These are phyloP conservation scores for Peronosclerospora sorghi DNA, from an alignment of 352 stramenopile species.

Conservation along the genomic window DNA sequence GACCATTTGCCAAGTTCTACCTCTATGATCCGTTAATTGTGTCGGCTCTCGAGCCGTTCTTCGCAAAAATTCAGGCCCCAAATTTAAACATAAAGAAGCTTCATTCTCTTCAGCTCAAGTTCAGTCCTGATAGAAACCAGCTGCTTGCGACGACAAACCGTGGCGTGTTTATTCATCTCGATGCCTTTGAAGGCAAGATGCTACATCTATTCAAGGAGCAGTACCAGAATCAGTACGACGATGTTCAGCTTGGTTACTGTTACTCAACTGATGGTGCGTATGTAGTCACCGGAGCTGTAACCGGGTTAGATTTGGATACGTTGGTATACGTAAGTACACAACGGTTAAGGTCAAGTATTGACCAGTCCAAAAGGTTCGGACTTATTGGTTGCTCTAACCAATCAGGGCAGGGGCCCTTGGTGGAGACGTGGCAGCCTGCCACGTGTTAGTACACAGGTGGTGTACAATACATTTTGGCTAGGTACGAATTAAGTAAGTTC, in stretches of 20 bases:
- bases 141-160: slow-evolving; percentile 75
- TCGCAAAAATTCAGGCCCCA: slow-evolving; percentile 38
- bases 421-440: too few relatives aligned
- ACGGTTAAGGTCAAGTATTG: too few relatives aligned
- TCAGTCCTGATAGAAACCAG: slow-evolving; percentile 78
- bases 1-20: slow-evolving; percentile 82
- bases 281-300: slow-evolving; percentile 56
- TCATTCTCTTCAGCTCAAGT: slow-evolving; percentile 69
- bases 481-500: too few relatives aligned
- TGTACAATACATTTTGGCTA: too few relatives aligned
- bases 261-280: slow-evolving; percentile 74
- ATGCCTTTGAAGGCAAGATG: slow-evolving; percentile 76
- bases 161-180: slow-evolving; percentile 69
- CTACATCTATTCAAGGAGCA: slow-evolving; percentile 64
- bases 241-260: slow-evolving; percentile 41
- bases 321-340: too few relatives aligned
- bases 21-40: slow-evolving; percentile 69
- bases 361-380: too few relatives aligned
- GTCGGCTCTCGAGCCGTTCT: slow-evolving; percentile 43
- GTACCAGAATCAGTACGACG: slow-evolving; percentile 17
- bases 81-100: slow-evolving; percentile 49
- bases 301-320: slow-evolving; percentile 65
- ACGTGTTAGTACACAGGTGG: too few relatives aligned
- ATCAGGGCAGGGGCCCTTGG: too few relatives aligned
- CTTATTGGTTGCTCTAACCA: too few relatives aligned